Evolutionary conservation across 768 basidiomycete species (phyloP).

Genomic region (Mycena haematopus): DNA sequence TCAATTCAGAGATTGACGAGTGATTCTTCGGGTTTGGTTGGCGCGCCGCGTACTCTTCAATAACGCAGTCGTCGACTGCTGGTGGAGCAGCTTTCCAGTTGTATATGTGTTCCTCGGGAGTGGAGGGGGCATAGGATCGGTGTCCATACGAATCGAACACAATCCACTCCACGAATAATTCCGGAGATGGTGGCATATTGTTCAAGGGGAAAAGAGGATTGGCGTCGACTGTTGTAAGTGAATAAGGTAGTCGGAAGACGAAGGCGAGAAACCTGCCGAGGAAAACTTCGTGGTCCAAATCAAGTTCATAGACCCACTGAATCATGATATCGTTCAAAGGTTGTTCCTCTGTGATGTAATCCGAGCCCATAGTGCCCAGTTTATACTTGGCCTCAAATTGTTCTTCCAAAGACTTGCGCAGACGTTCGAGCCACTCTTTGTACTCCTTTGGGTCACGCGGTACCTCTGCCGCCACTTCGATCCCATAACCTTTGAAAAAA

Average conservation of each 20-base stretch:
- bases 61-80: slow-evolving; percentile 9
- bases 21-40: neutral
- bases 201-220: slow-evolving; percentile 19
- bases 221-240: slow-evolving; percentile 30
- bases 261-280: slow-evolving; percentile 28
- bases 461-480: slow-evolving; percentile 30
- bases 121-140: slow-evolving; percentile 13
- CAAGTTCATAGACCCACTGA: slow-evolving; percentile 39
- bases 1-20: slow-evolving; percentile 10
- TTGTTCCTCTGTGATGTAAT: slow-evolving; percentile 3
- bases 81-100: slow-evolving; percentile 32
- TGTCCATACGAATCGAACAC: slow-evolving; percentile 31
- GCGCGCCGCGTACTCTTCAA: slow-evolving; percentile 20
- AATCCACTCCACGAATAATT: slow-evolving; percentile 27
- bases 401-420: slow-evolving; percentile 17
- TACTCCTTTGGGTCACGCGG: slow-evolving; percentile 27
- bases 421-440: slow-evolving; percentile 25
- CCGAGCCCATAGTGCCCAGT: neutral
- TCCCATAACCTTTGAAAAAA: slow-evolving; percentile 26
- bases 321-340: slow-evolving; percentile 32
- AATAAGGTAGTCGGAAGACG: neutral
- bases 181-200: slow-evolving; percentile 24
- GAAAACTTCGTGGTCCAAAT: slow-evolving; percentile 38
- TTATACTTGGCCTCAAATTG: too few relatives aligned
- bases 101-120: slow-evolving; percentile 29